Base-by-base conservation (phyloP, 345 rosid genomes). In the Salix brachista region DNA sequence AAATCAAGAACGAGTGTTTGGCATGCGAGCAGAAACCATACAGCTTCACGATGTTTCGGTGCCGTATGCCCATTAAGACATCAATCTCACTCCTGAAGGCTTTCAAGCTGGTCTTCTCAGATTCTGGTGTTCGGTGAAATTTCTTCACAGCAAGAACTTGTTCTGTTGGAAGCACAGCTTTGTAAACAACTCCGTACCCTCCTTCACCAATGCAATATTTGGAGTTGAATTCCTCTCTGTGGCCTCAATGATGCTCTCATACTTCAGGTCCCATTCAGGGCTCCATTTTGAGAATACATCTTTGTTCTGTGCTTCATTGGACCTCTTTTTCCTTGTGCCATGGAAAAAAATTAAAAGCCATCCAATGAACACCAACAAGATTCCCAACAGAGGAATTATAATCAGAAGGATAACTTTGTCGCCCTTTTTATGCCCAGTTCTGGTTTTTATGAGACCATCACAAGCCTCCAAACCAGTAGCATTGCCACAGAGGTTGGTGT, bases 121-220 rank as follows among this genome's bases (percentile, higher is more conserved):
- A 4, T 1, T 26, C 32, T 0, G 58, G 61, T 39, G 23, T 37
- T 12, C 1, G 46, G 28, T 80, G 72, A 54, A 80, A 67, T 44
- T 72, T 80, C 64, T 80, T 80, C 18, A 75, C 73, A 42, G 79
- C 79, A 37, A 71, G 68, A 1, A 67, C 60, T n/a, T 30, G 58
- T 4, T 65, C 70, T 8, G 68, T 18, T 54, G 71, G 73, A 0
- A 80, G 37, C 6, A 7, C 28, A 42, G 54, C 83, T 65, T 30
- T 80, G 34, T 75, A 75, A 39, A 80, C 83, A 19, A 5, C 23
- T 19, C 69, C 69, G 8, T 28, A 65, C 34, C 67, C 75, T 69
- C 82, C 79, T 4, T 42, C 18, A 1, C 79, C 76, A 23, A 69
- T 65, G 75, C 79, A 80, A 10, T 52, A 28, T 28, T 26, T 42